These are phyloP conservation scores for Trapa incisa DNA, from an alignment of 345 rosid genomes.

Conservation along the genomic window DNA sequence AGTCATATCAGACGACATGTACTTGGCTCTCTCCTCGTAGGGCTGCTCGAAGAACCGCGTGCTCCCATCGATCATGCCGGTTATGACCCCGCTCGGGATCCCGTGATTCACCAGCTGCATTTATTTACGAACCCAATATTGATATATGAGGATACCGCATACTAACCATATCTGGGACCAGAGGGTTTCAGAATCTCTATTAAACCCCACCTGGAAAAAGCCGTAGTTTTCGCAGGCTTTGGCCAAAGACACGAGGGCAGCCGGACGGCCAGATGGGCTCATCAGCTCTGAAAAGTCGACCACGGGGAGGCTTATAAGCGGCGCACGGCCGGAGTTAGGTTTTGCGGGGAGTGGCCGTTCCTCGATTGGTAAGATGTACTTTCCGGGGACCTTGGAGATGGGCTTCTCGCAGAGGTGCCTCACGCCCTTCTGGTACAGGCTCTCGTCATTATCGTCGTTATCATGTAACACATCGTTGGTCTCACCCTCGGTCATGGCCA, in stretches of 20 bases:
- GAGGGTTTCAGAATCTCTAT: too few relatives aligned
- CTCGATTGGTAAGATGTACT: constrained; percentile 43
- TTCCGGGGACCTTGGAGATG: constrained; percentile 41
- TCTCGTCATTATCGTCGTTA: constrained; percentile 12
- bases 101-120: constrained; percentile 76
- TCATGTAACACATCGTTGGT: constrained; percentile 7
- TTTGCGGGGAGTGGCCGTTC: constrained; percentile 32
- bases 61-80: constrained; percentile 47
- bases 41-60: constrained; percentile 62
- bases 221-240: constrained; percentile 62
- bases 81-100: constrained; percentile 34
- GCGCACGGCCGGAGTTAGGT: background rate
- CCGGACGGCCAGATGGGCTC: constrained; percentile 35
- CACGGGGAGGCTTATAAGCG: constrained; percentile 40
- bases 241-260: constrained; percentile 38
- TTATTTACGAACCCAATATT: background rate
- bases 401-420: constrained; percentile 54
- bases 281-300: constrained; percentile 57
- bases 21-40: constrained; percentile 57
- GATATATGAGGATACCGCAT: too few relatives aligned
- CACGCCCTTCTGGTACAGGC: constrained; percentile 56
- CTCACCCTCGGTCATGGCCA: too few relatives aligned
- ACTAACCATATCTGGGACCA: too few relatives aligned
- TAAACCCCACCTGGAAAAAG: constrained; percentile 53
- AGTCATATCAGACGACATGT: constrained; percentile 65